phyloP scores from a whole-genome alignment of 164 flowering plant genomes.

The Magnolia sinica region DNA sequence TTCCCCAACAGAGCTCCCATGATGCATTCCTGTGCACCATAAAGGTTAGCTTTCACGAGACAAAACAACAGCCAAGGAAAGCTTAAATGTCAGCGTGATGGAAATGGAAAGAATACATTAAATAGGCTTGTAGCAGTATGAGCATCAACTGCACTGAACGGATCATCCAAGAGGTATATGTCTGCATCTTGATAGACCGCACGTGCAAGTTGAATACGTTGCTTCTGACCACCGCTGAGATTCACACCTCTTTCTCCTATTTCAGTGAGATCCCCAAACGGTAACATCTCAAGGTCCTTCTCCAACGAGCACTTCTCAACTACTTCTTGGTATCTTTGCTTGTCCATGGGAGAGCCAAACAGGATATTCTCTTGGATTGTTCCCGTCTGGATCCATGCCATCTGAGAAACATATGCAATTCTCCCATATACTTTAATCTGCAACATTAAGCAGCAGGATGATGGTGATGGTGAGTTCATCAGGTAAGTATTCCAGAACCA shows the following conservation, averaged over 20 bases:
- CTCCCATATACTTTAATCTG: slow-evolving; percentile 66
- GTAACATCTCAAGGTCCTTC: slow-evolving; percentile 79
- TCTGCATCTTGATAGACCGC: slow-evolving; percentile 86
- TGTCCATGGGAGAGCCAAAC: slow-evolving; percentile 64
- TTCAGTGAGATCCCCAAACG: slow-evolving; percentile 71
- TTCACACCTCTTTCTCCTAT: slow-evolving; percentile 94
- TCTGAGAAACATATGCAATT: slow-evolving; percentile 81
- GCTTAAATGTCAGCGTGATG: not conserved
- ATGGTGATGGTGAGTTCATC: not conserved
- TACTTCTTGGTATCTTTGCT: slow-evolving; percentile 45
- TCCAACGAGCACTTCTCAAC: slow-evolving; percentile 58
- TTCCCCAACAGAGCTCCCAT: slow-evolving; percentile 66
- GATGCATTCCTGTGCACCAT: slow-evolving; percentile 58
- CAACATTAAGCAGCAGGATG: not conserved
- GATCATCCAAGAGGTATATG: slow-evolving; percentile 81
- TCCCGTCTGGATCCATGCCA: slow-evolving; percentile 89
- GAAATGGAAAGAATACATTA: slow-evolving; percentile 33
- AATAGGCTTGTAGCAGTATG: slow-evolving; percentile 75
- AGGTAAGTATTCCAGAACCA: not conserved
- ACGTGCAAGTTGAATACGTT: slow-evolving; percentile 87
- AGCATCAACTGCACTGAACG: slow-evolving; percentile 94
- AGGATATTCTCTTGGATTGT: slow-evolving; percentile 73
- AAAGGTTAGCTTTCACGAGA: slow-evolving; percentile 9
- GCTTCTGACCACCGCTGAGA: slow-evolving; percentile 95
- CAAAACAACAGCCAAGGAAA: not conserved